Percentiles rank a stretch among this genome's conserved stretches.
phyloP scores from a whole-genome alignment of 495 filamentous ascomycete species.

The Massariosphaeria phaeospora region DNA sequence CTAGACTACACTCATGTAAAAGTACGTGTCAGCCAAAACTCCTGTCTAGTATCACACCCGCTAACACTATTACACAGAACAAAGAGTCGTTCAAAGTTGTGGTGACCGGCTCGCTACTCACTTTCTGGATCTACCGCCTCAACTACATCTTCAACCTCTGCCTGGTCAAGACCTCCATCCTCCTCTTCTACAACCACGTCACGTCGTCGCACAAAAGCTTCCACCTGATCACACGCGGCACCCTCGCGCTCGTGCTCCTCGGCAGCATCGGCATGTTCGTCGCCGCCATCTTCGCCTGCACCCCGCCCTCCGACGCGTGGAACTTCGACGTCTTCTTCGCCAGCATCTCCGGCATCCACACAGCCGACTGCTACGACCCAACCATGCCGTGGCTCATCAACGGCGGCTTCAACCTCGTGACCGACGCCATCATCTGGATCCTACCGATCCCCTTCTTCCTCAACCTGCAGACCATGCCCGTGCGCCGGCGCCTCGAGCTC shows the following conservation, averaged over 20 bases:
- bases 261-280: slow-evolving; percentile 8
- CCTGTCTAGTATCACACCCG: background rate
- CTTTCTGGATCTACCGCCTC: slow-evolving; percentile 22
- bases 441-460: slow-evolving; percentile 25
- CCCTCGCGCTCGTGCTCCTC: slow-evolving; percentile 6
- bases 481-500: slow-evolving; percentile 15
- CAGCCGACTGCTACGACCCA: slow-evolving; percentile 15
- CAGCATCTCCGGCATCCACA: slow-evolving; percentile 4
- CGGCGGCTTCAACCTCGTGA: slow-evolving; percentile 29
- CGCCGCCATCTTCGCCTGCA: slow-evolving; percentile 9
- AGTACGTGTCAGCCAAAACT: background rate
- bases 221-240: slow-evolving; percentile 5
- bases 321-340: slow-evolving; percentile 8
- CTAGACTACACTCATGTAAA: slow-evolving; percentile 10
- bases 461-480: slow-evolving; percentile 12
- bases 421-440: slow-evolving; percentile 26
- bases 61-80: background rate
- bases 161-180: slow-evolving; percentile 24
- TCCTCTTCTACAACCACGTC: slow-evolving; percentile 29
- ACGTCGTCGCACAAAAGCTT: slow-evolving; percentile 20
- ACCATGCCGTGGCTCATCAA: slow-evolving; percentile 21
- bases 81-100: background rate
- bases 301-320: slow-evolving; percentile 18
- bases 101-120: background rate
- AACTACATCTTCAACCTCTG: slow-evolving; percentile 15